A percentile compares a stretch with the other conserved stretches of the same genome.
phyloP scores from a whole-genome alignment of 805 yeast genomes.

The Schwanniomyces occidentalis region DNA sequence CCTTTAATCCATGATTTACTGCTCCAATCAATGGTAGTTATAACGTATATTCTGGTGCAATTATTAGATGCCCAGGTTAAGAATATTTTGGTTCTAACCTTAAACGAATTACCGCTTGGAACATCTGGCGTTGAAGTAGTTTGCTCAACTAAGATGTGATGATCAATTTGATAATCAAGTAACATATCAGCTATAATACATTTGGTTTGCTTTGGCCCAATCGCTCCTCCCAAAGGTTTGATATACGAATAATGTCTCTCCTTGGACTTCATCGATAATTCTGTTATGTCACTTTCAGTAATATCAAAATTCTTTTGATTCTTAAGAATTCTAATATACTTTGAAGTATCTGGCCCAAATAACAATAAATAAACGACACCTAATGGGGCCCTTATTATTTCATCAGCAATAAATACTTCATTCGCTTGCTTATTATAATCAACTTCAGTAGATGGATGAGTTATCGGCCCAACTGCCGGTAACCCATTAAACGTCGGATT shows the following conservation, averaged over 20 bases:
- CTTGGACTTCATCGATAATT: conserved; percentile 21
- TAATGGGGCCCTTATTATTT: conserved; percentile 58
- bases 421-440: conserved; percentile 44
- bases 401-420: conserved; percentile 59
- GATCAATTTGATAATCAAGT: conserved; percentile 50
- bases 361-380: conserved; percentile 60
- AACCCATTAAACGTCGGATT: conserved; percentile 39
- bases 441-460: conserved; percentile 52
- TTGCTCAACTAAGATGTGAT: conserved; percentile 51
- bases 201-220: conserved; percentile 76
- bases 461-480: conserved; percentile 42
- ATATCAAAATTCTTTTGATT: conserved; percentile 67
- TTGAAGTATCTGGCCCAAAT: conserved; percentile 59
- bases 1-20: conserved; percentile 78
- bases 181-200: conserved; percentile 64
- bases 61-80: conserved; percentile 65
- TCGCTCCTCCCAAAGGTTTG: conserved; percentile 64
- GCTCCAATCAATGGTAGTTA: conserved; percentile 65
- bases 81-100: conserved; percentile 56
- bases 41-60: conserved; percentile 51
- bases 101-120: conserved; percentile 74
- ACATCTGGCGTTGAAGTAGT: conserved; percentile 74
- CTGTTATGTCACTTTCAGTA: conserved; percentile 42
- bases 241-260: conserved; percentile 56
- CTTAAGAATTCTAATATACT: conserved; percentile 45